Evolutionary conservation across 2,329 filamentous ascomycete genomes (phyloP).

Genomic region (Penicillium sp.): DNA sequence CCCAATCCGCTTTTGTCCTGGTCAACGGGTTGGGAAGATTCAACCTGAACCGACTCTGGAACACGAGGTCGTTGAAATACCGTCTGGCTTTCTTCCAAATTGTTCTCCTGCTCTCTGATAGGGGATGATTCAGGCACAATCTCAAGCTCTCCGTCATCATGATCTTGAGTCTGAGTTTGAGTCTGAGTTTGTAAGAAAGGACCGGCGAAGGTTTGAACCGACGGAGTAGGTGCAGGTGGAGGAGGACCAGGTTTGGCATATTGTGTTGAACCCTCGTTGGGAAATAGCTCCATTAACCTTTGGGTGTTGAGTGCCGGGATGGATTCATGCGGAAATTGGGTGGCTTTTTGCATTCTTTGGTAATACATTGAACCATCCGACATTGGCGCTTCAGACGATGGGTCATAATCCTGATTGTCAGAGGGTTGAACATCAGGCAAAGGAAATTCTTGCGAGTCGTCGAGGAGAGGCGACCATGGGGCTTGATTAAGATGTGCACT

Average conservation of each 20-base stretch:
- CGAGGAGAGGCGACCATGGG: conserved; percentile 11
- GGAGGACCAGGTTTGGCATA: conserved; percentile 4
- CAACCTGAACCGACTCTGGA: conserved; percentile 37
- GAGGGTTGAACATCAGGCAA: conserved; percentile 22
- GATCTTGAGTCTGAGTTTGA: conserved; percentile 23
- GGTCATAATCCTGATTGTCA: conserved; percentile 25
- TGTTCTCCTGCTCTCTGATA: conserved; percentile 19
- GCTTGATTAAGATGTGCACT: not conserved
- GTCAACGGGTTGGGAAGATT: conserved; percentile 42
- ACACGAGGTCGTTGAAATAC: conserved; percentile 19
- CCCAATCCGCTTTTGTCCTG: conserved; percentile 16
- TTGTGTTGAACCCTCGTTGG: conserved; percentile 27
- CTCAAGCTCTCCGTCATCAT: conserved; percentile 30
- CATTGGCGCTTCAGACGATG: conserved; percentile 27
- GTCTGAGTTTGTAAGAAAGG: conserved; percentile 22
- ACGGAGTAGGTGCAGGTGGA: not conserved
- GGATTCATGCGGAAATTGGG: conserved; percentile 38
- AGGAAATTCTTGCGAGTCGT: conserved; percentile 36
- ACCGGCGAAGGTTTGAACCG: conserved; percentile 7
- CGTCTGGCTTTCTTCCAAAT: conserved; percentile 1
- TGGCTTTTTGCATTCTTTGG: conserved; percentile 34
- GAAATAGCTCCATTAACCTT: conserved; percentile 40
- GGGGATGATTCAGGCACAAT: conserved; percentile 44
- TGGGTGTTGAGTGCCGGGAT: conserved; percentile 38
- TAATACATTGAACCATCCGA: conserved; percentile 41